Base-by-base conservation (phyloP, 371 early-diverging fungal genomes). In the Sporodiniella umbellata region DNA sequence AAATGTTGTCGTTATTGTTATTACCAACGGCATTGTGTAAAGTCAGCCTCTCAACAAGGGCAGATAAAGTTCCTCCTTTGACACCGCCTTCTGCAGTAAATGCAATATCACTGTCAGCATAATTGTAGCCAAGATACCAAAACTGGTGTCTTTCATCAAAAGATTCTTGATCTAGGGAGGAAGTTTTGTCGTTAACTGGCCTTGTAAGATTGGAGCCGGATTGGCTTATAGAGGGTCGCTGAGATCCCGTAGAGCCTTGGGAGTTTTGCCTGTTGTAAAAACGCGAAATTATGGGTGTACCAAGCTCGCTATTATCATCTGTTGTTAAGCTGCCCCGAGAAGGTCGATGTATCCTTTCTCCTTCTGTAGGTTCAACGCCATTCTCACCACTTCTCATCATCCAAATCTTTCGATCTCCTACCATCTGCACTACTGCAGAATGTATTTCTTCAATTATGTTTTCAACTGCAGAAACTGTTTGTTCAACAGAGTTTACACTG, bases 41-140 rank as follows among this genome's bases (percentile, higher is more conserved):
- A 1, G 95, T 95, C 51, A 96, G 74, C 5, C 91, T 79, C 70
- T 95, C 96, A 4, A 95, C 85, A 39, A 96, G 68, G 0, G 92
- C 90, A 8, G 75, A 65, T 37, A 95, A 71, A 6, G 94, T 95
- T 19, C 94, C 95, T 40, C 92, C 94, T 57, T 85, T 88, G 48
- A 96, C 85, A 45, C 71, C 72, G 6, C 86, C 87, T 26, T 95
- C 95, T 64, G 79, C 79, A 48, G 84, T 86, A 68, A 92, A 83
- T 6, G 86, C 72, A 46, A 95, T 79, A 18, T 92, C 93, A 8
- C 80, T 71, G 19, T 77, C 80, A 2, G 72, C 62, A 53, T 90
- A 89, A 55, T 94, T 94, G 54, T 88, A 79, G 14, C 82, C 80
- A n/a, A 95, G 73, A 48, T 75, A 70, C 70, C 70, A 70, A 11